These are phyloP conservation scores for Diaporthe nobilis DNA, from an alignment of 2,329 filamentous ascomycete species.

Conservation along the genomic window DNA sequence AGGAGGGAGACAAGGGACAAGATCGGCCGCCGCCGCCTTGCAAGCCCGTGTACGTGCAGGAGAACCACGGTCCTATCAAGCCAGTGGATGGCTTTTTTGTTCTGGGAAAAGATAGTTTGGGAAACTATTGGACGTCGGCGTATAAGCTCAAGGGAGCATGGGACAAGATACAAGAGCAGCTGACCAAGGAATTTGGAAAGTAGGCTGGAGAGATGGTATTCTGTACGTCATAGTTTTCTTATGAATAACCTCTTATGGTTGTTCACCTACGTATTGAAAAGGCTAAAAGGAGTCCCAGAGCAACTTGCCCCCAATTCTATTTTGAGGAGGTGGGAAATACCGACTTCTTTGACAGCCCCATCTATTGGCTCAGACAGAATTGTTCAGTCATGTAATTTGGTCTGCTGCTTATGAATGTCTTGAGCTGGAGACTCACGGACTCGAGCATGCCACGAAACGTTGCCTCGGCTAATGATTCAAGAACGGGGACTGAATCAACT, in stretches of 20 bases:
- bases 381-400: too few relatives aligned
- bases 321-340: neutral
- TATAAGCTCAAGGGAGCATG: conserved; percentile 18
- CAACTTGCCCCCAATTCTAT: neutral
- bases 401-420: neutral
- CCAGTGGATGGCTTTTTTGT: conserved; percentile 9
- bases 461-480: neutral
- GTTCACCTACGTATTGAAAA: too few relatives aligned
- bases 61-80: conserved; percentile 1
- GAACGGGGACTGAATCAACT: neutral
- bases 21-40: neutral
- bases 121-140: conserved; percentile 21
- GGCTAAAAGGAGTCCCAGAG: too few relatives aligned
- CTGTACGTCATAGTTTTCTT: too few relatives aligned
- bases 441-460: neutral
- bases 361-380: neutral
- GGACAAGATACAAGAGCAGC: conserved; percentile 22
- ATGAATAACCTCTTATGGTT: too few relatives aligned
- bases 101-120: conserved; percentile 9
- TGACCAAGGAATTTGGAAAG: neutral
- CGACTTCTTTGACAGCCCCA: neutral
- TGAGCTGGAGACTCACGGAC: neutral
- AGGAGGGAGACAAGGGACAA: neutral
- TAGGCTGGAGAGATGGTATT: neutral
- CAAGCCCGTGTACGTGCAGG: conserved; percentile 7